Conservation (phyloP, 805 yeast genomes). For the Candida ulmi region DNA sequence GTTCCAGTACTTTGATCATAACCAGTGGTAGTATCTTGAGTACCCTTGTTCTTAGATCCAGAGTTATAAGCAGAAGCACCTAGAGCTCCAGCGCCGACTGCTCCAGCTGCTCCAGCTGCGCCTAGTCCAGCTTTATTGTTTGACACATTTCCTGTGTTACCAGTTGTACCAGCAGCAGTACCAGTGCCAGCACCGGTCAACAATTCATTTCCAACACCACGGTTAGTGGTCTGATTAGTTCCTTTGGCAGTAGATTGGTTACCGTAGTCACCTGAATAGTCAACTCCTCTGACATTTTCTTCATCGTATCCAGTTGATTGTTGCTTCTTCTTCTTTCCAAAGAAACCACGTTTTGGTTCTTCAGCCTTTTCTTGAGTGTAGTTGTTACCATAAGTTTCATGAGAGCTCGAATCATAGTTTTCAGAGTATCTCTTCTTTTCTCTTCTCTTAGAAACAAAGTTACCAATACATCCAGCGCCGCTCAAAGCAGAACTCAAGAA, state of each 20-base stretch:
- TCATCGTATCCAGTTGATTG: neutral
- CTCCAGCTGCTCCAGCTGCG: neutral
- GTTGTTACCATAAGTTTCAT: conserved; percentile 24
- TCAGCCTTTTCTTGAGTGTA: conserved; percentile 14
- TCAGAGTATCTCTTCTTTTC: conserved; percentile 13
- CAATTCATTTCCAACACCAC: neutral
- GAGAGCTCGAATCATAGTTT: conserved; percentile 19
- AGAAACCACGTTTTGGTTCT: conserved; percentile 12
- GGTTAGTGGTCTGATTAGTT: no score
- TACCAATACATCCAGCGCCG: conserved; percentile 18
- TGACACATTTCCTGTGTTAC: no score
- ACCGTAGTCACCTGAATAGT: neutral
- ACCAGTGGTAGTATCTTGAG: neutral
- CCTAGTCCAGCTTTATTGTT: no score
- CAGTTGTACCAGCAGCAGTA: conserved; percentile 1
- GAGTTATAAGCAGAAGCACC: conserved; percentile 1
- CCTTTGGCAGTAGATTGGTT: no score
- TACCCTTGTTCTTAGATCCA: neutral
- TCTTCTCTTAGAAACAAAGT: conserved; percentile 6
- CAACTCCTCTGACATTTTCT: neutral
- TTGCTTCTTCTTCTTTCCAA: conserved; percentile 10
- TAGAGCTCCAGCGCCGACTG: neutral
- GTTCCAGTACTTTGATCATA: neutral
- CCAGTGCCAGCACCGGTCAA: conserved; percentile 1
- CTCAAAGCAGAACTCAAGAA: conserved; percentile 14